phyloP scores from a whole-genome alignment of 352 stramenopile species.

The Phytophthora lateralis region DNA sequence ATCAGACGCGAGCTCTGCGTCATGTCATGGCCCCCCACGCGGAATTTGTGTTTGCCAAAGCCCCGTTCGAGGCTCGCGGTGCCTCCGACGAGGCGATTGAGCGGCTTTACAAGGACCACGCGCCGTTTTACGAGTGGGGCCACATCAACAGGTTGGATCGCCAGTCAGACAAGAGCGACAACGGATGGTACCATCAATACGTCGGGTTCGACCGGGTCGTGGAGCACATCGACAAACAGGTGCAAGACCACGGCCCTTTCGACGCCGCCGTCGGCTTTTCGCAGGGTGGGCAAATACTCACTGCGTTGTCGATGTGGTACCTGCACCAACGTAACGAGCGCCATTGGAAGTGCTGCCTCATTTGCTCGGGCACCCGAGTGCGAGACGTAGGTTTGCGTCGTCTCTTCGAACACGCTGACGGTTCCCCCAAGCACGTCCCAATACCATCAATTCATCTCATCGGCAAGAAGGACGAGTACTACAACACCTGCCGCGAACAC shows the following conservation, averaged over 20 bases:
- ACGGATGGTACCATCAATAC: conserved; percentile 51
- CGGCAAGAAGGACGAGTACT: conserved; percentile 53
- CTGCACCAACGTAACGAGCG: conserved; percentile 29
- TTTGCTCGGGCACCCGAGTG: conserved; percentile 37
- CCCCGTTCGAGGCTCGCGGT: conserved; percentile 36
- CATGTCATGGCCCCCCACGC: conserved; percentile 35
- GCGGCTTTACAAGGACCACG: conserved; percentile 38
- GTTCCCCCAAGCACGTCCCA: conserved; percentile 34
- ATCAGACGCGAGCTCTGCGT: conserved; percentile 48
- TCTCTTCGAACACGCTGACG: conserved; percentile 42
- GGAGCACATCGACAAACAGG: conserved; percentile 45
- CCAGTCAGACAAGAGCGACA: conserved; percentile 18
- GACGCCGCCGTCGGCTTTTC: conserved; percentile 69
- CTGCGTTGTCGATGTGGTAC: conserved; percentile 47
- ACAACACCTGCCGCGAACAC: conserved; percentile 42
- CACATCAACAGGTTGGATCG: conserved; percentile 31
- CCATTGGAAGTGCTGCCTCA: conserved; percentile 55
- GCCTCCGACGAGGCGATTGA: conserved; percentile 44
- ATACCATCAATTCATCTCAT: conserved; percentile 65
- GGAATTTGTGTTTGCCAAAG: conserved; percentile 62
- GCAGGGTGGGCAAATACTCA: conserved; percentile 58
- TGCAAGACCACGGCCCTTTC: conserved; percentile 50
- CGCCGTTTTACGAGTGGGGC: conserved; percentile 51
- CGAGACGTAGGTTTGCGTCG: conserved; percentile 29
- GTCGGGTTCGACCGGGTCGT: conserved; percentile 47